phyloP scores from a whole-genome alignment of 495 filamentous ascomycete species.

The Pseudoneurospora amorphoporcata region DNA sequence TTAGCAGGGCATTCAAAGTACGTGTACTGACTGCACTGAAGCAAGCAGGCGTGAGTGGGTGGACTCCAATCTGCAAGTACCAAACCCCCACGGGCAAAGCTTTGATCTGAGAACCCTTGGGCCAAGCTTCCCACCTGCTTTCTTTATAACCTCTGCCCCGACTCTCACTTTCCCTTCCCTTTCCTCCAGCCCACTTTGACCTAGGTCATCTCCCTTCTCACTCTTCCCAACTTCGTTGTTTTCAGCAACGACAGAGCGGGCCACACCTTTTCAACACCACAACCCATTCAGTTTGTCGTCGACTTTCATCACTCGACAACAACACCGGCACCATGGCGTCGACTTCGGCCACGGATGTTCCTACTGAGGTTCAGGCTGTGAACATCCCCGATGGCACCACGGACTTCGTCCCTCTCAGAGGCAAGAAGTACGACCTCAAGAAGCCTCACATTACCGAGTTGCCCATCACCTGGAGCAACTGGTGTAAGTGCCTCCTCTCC shows the following conservation, averaged over 20 bases:
- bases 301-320: neutral
- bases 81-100: neutral
- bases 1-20: neutral
- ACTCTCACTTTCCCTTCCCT: neutral
- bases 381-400: constrained; percentile 39
- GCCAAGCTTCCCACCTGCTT: neutral
- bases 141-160: neutral
- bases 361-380: constrained; percentile 20
- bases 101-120: neutral
- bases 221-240: neutral
- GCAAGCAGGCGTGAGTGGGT: neutral
- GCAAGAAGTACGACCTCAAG: constrained; percentile 35
- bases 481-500: constrained; percentile 28
- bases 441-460: constrained; percentile 45
- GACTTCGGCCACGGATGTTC: constrained; percentile 19
- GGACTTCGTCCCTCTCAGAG: constrained; percentile 36
- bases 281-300: neutral
- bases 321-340: constrained; percentile 31
- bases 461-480: constrained; percentile 75
- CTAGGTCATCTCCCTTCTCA: neutral
- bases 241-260: neutral
- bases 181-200: neutral
- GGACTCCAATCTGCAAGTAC: neutral
- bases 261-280: neutral
- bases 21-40: neutral